These are phyloP conservation scores for Viola odorata DNA, from an alignment of 345 rosid species.

Conservation along the genomic window DNA sequence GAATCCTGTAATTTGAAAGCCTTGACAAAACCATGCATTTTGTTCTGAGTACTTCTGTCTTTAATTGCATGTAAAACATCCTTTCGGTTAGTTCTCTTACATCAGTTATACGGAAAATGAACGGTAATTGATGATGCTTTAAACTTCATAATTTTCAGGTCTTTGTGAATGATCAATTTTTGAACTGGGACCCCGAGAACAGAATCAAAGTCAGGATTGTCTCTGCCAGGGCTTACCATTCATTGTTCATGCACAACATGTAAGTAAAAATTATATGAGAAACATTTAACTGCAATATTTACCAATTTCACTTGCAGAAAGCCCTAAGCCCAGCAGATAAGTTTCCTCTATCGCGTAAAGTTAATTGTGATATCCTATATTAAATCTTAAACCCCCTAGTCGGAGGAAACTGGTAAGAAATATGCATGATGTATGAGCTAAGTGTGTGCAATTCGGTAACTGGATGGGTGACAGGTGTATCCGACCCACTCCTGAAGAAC, in stretches of 20 bases:
- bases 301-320: constrained; percentile 12
- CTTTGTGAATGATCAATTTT: constrained; percentile 83
- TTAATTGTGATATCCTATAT: constrained; percentile 19
- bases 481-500: constrained; percentile 96
- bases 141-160: constrained; percentile 39
- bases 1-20: no score
- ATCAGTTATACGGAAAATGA: neutral
- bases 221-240: constrained; percentile 96
- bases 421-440: constrained; percentile 30
- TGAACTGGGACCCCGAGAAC: constrained; percentile 91
- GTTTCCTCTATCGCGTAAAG: constrained; percentile 27
- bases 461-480: constrained; percentile 94
- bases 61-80: neutral
- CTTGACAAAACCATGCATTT: no score
- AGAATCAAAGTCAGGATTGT: constrained; percentile 95
- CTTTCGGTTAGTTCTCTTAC: neutral
- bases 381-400: constrained; percentile 20
- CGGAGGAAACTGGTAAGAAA: constrained; percentile 25
- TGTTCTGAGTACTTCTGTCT: no score
- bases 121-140: neutral
- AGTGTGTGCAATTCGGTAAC: constrained; percentile 51
- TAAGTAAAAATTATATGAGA: constrained; percentile 37
- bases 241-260: constrained; percentile 99
- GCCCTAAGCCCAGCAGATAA: constrained; percentile 22
- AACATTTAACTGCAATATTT: constrained; percentile 1